Conservation (phyloP, 768 basidiomycete genomes). For the Tricholomella constricta region DNA sequence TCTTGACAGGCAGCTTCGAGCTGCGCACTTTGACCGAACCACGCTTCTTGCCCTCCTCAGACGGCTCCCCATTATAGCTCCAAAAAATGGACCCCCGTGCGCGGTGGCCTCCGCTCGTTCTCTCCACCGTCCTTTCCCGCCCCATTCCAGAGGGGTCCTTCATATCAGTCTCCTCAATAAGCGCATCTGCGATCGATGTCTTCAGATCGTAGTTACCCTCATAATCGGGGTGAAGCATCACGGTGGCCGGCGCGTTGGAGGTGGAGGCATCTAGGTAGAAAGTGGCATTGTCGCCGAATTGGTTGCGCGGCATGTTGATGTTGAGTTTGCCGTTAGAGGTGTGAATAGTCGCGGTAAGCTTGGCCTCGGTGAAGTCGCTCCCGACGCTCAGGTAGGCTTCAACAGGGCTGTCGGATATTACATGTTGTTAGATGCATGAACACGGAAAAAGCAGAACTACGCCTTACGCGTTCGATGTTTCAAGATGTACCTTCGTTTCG, state of each 20-base stretch:
- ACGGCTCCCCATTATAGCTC: not conserved
- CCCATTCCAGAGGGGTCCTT: not conserved
- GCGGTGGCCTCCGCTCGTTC: not conserved
- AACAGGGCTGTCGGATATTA: not conserved
- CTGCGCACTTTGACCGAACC: not conserved
- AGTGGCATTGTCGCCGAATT: not conserved
- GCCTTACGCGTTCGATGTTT: slow-evolving; percentile 3
- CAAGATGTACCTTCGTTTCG: not conserved
- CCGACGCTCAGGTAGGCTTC: not conserved
- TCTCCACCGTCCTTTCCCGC: not conserved
- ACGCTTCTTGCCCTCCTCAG: not conserved
- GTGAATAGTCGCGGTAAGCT: not conserved
- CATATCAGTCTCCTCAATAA: not conserved
- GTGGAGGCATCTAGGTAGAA: slow-evolving; percentile 4
- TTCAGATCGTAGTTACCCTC: slow-evolving; percentile 1
- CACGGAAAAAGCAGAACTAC: no score
- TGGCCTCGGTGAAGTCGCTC: slow-evolving; percentile 1
- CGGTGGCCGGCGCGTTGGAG: not conserved
- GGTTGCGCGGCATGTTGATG: not conserved
- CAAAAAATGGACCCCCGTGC: not conserved
- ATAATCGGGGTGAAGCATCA: not conserved
- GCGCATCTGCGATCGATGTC: not conserved
- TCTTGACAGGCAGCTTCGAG: not conserved
- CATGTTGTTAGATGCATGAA: no score
- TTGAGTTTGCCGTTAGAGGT: slow-evolving; percentile 1